A percentile compares a stretch with the other conserved stretches of the same genome.
phyloP scores from a whole-genome alignment of 371 early-diverging fungal species.

The Gilbertella persicaria region DNA sequence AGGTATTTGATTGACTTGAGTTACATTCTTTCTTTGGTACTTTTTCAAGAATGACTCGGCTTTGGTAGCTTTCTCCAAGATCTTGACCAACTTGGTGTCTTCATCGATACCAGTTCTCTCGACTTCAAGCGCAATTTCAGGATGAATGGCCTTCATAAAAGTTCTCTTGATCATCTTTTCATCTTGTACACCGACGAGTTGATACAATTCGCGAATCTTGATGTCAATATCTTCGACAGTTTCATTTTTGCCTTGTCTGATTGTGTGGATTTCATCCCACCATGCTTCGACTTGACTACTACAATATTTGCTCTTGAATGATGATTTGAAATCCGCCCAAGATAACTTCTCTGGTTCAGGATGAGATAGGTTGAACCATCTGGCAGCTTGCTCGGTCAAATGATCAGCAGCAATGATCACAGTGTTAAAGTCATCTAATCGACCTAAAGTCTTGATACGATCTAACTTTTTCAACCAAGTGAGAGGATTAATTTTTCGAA shows the following conservation, averaged over 20 bases:
- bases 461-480: background rate
- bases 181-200: background rate
- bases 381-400: background rate
- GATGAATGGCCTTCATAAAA: constrained; percentile 5
- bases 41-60: background rate
- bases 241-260: background rate
- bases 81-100: background rate
- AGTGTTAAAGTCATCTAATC: background rate
- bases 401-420: background rate
- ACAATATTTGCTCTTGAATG: background rate
- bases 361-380: background rate
- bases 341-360: background rate
- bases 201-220: background rate
- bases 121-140: background rate
- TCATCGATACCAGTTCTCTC: background rate
- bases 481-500: background rate
- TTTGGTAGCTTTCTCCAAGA: background rate
- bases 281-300: background rate
- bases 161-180: constrained; percentile 3
- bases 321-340: background rate
- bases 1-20: too few relatives aligned
- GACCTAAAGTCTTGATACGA: background rate
- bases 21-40: too few relatives aligned
- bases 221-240: background rate
- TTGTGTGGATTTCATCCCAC: background rate